Conservation (phyloP, 192 early-diverging fungal genomes). For the Chytriomyces hyalinus region DNA sequence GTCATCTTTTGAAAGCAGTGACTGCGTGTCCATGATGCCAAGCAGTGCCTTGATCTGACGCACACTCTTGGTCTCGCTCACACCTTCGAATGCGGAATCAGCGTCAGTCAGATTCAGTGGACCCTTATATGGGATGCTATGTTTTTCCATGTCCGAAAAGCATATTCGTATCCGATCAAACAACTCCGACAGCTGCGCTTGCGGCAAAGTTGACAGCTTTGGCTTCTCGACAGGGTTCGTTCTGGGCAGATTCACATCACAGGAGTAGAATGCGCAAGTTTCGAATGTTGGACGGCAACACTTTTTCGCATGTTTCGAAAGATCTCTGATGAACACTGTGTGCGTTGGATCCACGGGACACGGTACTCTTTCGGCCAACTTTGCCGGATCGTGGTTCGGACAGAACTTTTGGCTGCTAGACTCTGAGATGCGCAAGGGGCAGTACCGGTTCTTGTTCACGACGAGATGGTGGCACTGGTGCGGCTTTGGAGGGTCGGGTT, state of each 20-base stretch:
- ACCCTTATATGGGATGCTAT: neutral
- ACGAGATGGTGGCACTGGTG: constrained; percentile 14
- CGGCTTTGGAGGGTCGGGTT: neutral
- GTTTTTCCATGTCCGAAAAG: neutral
- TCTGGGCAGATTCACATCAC: neutral
- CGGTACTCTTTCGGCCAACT: neutral
- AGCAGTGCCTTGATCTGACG: constrained; percentile 21
- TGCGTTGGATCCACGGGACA: constrained; percentile 10
- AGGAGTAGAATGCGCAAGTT: neutral
- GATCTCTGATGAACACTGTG: neutral
- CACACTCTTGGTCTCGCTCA: neutral
- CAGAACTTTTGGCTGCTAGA: neutral
- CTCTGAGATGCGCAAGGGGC: neutral
- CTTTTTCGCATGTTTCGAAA: constrained; percentile 2
- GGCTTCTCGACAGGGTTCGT: neutral
- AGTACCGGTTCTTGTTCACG: constrained; percentile 8
- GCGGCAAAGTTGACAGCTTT: neutral
- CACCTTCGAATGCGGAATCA: neutral
- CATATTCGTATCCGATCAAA: neutral
- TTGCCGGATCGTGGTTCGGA: constrained; percentile 2
- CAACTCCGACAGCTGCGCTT: neutral
- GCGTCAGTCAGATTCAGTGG: neutral
- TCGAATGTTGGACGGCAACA: neutral
- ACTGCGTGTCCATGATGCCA: neutral
- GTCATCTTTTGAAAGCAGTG: neutral